Conservation (phyloP, 2,329 filamentous ascomycete species). For the Sporothrix mexicana region DNA sequence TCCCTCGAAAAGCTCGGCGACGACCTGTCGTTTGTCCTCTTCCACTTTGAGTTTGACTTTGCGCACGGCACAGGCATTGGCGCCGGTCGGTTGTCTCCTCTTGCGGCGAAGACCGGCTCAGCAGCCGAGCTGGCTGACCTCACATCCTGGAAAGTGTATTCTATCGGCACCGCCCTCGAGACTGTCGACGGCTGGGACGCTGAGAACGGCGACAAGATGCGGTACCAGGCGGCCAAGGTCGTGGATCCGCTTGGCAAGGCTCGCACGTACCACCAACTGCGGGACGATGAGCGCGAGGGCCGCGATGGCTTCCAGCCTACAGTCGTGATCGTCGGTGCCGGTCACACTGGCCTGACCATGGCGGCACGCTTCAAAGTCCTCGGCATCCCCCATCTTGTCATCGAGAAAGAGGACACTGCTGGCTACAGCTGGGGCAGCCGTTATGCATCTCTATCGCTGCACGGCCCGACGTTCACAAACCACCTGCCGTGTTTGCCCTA, state of each 20-base stretch:
- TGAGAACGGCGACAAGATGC: conserved; percentile 6
- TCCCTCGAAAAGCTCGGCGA: neutral
- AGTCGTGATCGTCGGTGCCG: neutral
- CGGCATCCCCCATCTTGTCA: neutral
- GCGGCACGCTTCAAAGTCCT: neutral
- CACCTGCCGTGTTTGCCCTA: neutral
- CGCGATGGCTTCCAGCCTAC: neutral
- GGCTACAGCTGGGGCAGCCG: conserved; percentile 13
- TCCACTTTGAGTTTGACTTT: conserved; percentile 1
- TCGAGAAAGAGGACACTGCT: conserved; percentile 2
- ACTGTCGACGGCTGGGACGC: conserved; percentile 5
- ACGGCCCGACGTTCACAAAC: neutral
- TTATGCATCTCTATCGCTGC: neutral
- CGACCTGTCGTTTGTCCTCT: conserved; percentile 1
- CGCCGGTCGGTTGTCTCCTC: neutral
- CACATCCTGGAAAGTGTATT: neutral
- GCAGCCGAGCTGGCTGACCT: neutral
- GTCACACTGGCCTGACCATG: neutral
- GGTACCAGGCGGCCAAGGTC: neutral
- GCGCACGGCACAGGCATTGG: neutral
- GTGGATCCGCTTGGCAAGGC: neutral
- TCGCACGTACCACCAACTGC: neutral
- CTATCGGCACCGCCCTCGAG: neutral
- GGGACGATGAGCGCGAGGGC: neutral
- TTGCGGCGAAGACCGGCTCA: neutral